Percentiles rank a stretch among this genome's conserved stretches.
These are phyloP conservation scores for Blastocystis hominis DNA, from an alignment of 352 stramenopile species.

Conservation along the genomic window DNA sequence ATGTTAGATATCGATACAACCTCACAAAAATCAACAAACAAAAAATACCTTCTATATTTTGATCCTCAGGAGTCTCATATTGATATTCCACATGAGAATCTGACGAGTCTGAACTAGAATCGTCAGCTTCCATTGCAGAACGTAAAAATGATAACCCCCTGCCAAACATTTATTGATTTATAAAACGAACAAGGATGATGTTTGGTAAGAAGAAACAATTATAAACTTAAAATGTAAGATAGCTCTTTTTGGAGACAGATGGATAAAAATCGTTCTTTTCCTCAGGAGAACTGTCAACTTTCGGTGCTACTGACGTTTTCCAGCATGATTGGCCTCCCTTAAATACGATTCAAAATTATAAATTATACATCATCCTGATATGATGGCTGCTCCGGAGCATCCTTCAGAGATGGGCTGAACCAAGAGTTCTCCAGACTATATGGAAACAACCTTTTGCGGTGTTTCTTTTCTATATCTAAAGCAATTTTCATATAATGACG, in stretches of 20 bases:
- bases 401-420: too few relatives aligned
- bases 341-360: background rate
- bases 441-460: too few relatives aligned
- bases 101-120: background rate
- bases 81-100: background rate
- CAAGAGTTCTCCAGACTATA: too few relatives aligned
- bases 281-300: background rate
- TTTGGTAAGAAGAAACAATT: background rate
- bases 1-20: background rate
- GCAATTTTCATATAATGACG: too few relatives aligned
- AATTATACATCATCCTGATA: too few relatives aligned
- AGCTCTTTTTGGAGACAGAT: background rate
- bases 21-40: background rate
- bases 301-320: background rate
- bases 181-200: background rate
- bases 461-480: too few relatives aligned
- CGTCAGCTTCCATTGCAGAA: background rate
- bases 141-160: constrained; percentile 16
- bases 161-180: background rate
- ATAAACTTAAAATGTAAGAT: background rate
- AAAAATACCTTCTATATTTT: background rate
- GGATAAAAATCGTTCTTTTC: background rate
- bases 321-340: background rate
- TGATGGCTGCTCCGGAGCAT: too few relatives aligned
- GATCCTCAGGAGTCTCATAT: background rate